phyloP scores from a whole-genome alignment of 495 filamentous ascomycete species.

The Lasiosphaeria hispida region DNA sequence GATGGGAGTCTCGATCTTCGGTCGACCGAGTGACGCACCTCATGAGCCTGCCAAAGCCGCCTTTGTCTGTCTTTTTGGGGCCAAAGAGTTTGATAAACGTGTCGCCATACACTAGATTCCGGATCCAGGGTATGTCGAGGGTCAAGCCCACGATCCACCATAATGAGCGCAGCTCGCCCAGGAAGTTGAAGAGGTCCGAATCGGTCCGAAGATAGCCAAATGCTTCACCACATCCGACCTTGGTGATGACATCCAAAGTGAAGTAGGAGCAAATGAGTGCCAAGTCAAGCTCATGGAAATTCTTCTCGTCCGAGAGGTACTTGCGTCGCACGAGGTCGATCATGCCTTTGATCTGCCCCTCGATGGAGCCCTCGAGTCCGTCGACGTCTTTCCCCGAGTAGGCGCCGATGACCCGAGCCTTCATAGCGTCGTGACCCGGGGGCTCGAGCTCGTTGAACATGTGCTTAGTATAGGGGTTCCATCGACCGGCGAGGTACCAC shows the following conservation, averaged over 20 bases:
- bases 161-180: slow-evolving; percentile 24
- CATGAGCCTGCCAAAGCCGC: slow-evolving; percentile 39
- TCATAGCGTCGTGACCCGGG: slow-evolving; percentile 22
- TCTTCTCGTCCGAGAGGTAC: neutral
- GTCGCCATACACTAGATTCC: neutral
- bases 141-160: neutral
- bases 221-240: slow-evolving; percentile 49
- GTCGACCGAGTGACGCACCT: neutral
- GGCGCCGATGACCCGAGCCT: slow-evolving; percentile 26
- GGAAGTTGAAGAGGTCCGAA: slow-evolving; percentile 48
- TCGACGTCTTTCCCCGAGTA: slow-evolving; percentile 41
- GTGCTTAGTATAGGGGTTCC: slow-evolving; percentile 29
- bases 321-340: neutral
- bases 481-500: slow-evolving; percentile 28
- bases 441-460: slow-evolving; percentile 31
- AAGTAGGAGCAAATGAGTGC: slow-evolving; percentile 43
- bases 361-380: neutral
- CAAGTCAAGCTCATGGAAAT: slow-evolving; percentile 37
- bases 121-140: neutral
- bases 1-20: neutral
- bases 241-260: slow-evolving; percentile 51
- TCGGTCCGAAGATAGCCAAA: slow-evolving; percentile 48
- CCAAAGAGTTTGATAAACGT: slow-evolving; percentile 50
- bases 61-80: slow-evolving; percentile 53
- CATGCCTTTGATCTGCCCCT: slow-evolving; percentile 1